Evolutionary conservation across 2,329 filamentous ascomycete genomes (phyloP), one percentile per base, ranked within the genome.

Genomic region (Monosporascus ibericus): DNA sequence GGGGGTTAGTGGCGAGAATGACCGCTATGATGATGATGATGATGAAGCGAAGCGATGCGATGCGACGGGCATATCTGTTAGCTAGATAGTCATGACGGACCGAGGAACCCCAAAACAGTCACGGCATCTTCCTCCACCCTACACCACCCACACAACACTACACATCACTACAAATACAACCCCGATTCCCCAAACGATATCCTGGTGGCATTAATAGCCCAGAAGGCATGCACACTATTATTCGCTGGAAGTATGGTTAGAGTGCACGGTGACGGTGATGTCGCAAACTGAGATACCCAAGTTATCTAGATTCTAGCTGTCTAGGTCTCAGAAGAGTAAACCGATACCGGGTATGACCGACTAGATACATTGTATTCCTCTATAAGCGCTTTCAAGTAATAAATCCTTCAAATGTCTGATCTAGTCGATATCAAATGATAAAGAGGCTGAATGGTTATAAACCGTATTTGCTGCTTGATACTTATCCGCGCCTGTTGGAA

Each of bases 141-240:
- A 46, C 44, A 25, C 44, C 15, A 17, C 44, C 24, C 22, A 24
- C 22, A 46, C 25, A 46, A 14, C 44, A 46, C 44, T 15, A 20
- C 38, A 8, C 38, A 39, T 57, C 51, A 51, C 56, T 50, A 59
- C 60, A 42, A 64, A 62, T 61, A 64, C 56, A 58, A 61, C 47
- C 58, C 57, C 54, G 51, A 59, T 55, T 53, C 44, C 48, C 50
- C 53, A 42, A 42, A 42, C 22, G 4, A 20, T 20, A 42, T 14
- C 37, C 5, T 42, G 39, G 39, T 20, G 18, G 22, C 22, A 20
- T 14, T 20, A 42, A 42, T 14, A 42, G 5, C 11, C 30, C 30
- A 5, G 9, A 34, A 34, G 9, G 11, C 30, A 34, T 14, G 11
- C 30, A 34, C 30, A 34, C n/a, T 14, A 11, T 34, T 34, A 34